phyloP scores from a whole-genome alignment of 1,284 basidiomycete genomes.

The Ganoderma sinense region DNA sequence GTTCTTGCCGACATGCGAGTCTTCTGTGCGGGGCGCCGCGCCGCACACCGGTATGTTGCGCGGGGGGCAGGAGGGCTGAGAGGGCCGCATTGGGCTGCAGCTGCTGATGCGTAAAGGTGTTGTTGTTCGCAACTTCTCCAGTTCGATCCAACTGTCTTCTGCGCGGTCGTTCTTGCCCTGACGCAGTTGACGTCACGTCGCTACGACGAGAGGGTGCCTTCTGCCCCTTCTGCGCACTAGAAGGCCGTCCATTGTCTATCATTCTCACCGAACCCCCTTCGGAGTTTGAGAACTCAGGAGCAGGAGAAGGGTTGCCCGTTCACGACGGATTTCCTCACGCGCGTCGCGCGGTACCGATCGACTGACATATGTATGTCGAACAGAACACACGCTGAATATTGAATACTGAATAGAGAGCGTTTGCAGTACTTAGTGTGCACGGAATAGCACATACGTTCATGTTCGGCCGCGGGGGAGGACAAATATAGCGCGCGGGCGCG shows the following conservation, averaged over 20 bases:
- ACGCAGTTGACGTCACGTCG: neutral
- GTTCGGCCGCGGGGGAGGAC: too few relatives aligned
- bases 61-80: neutral
- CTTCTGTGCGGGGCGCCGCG: neutral
- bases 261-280: neutral
- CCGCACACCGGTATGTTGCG: neutral
- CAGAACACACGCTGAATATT: too few relatives aligned
- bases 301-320: neutral
- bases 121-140: too few relatives aligned
- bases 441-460: neutral
- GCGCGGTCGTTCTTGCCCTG: neutral
- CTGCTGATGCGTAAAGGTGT: neutral
- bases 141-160: too few relatives aligned
- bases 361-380: too few relatives aligned
- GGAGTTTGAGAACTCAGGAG: neutral
- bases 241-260: neutral
- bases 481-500: neutral
- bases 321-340: neutral
- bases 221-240: constrained; percentile 1
- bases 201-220: neutral
- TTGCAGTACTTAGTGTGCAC: too few relatives aligned
- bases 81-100: neutral
- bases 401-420: too few relatives aligned
- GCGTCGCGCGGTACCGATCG: neutral
- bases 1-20: neutral